phyloP scores from a whole-genome alignment of 2,329 filamentous ascomycete genomes.

The Neonectria punicea region DNA sequence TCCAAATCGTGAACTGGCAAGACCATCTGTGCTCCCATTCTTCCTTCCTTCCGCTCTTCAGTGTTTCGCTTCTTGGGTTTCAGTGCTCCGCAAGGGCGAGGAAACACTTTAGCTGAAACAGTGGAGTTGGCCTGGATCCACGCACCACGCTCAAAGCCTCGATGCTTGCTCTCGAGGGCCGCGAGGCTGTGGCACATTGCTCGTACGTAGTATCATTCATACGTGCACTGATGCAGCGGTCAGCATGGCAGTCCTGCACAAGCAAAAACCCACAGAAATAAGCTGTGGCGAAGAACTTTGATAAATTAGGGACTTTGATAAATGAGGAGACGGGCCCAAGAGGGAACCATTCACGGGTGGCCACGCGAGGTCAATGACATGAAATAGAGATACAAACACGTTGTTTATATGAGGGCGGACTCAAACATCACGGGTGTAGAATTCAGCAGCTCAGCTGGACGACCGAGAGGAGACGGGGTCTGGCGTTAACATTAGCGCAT shows the following conservation, averaged over 20 bases:
- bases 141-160: constrained; percentile 6
- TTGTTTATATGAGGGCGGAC: not conserved
- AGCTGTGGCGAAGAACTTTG: not conserved
- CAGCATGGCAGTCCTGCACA: not conserved
- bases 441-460: not conserved
- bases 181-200: constrained; percentile 11
- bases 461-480: not conserved
- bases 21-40: not conserved
- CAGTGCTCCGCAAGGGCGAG: constrained; percentile 17
- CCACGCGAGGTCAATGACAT: constrained; percentile 3
- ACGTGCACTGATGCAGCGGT: not conserved
- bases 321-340: not conserved
- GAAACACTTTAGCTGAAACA: constrained; percentile 42
- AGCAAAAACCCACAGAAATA: constrained; percentile 7
- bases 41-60: constrained; percentile 15
- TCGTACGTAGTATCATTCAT: no score
- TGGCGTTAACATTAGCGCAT: constrained; percentile 13
- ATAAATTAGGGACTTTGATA: not conserved
- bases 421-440: not conserved
- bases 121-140: constrained; percentile 22
- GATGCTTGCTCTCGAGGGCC: constrained; percentile 1
- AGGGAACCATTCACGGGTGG: constrained; percentile 10
- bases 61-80: constrained; percentile 41
- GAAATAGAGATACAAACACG: not conserved
- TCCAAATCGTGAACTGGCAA: constrained; percentile 11